A percentile compares a stretch with the other conserved stretches of the same genome.
Conservation (phyloP, 306 rosid genomes). For the Erythrophleum fordii region DNA sequence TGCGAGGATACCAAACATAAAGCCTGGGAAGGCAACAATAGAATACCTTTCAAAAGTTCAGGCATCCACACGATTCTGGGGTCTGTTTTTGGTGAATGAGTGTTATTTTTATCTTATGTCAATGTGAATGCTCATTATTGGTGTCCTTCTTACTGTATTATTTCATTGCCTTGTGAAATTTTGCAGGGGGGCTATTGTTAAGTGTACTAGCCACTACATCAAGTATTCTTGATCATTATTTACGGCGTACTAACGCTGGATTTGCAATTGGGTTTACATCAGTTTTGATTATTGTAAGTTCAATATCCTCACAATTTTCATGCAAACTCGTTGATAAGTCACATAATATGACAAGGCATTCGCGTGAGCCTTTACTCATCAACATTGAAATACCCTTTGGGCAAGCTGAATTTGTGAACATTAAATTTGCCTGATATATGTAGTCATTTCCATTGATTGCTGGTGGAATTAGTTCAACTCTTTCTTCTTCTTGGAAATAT, state of each 20-base stretch:
- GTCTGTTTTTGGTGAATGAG: conserved; percentile 50
- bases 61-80: conserved; percentile 99
- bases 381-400: conserved; percentile 17
- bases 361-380: conserved; percentile 12
- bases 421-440: conserved; percentile 13
- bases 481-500: conserved; percentile 12
- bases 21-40: conserved; percentile 97
- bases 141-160: conserved; percentile 22
- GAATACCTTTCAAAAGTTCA: conserved; percentile 94
- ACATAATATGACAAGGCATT: conserved; percentile 15
- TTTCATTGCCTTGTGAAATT: conserved; percentile 35
- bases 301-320: conserved; percentile 32
- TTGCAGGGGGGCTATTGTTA: conserved; percentile 84
- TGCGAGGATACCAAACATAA: conserved; percentile 89
- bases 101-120: conserved; percentile 28
- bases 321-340: conserved; percentile 19
- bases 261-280: conserved; percentile 97
- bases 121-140: conserved; percentile 1
- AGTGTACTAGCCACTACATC: conserved; percentile 92
- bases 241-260: conserved; percentile 84
- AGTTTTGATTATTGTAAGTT: conserved; percentile 87
- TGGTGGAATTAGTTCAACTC: conserved; percentile 10
- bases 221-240: conserved; percentile 86
- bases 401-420: conserved; percentile 23
- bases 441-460: conserved; percentile 13